phyloP scores from a whole-genome alignment of 2,329 filamentous ascomycete species.

The Talaromyces sp. region DNA sequence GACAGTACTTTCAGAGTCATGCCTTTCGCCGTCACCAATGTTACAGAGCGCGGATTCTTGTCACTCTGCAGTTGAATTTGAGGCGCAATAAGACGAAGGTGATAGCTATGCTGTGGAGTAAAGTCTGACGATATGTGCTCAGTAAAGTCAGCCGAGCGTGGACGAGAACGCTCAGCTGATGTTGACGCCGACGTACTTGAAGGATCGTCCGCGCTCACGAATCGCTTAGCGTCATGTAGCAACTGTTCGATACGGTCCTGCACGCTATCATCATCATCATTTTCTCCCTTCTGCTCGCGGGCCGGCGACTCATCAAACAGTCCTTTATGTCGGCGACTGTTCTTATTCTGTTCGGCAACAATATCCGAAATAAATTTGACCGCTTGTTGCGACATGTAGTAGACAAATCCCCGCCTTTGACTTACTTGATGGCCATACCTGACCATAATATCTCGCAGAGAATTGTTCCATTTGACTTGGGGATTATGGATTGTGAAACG shows the following conservation, averaged over 20 bases:
- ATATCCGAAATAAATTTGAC: conserved; percentile 98
- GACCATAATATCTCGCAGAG: conserved; percentile 89
- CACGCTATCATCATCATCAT: conserved; percentile 64
- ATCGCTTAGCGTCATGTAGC: conserved; percentile 76
- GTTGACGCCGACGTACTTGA: conserved; percentile 30
- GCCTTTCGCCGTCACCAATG: conserved; percentile 91
- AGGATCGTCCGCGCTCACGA: conserved; percentile 68
- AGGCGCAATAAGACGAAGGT: conserved; percentile 89
- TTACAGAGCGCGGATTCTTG: conserved; percentile 95
- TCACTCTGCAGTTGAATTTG: conserved; percentile 98
- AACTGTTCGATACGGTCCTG: conserved; percentile 84
- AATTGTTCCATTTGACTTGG: conserved; percentile 98
- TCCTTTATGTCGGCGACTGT: conserved; percentile 49
- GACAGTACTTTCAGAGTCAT: conserved; percentile 98
- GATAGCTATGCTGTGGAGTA: conserved; percentile 86
- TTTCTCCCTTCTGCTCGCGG: conserved; percentile 30
- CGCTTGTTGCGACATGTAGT: conserved; percentile 91
- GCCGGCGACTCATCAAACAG: conserved; percentile 10
- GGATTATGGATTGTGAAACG: conserved; percentile 97
- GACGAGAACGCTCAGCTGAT: conserved; percentile 32
- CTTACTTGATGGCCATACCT: conserved; percentile 97
- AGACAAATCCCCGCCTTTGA: conserved; percentile 91
- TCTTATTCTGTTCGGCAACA: conserved; percentile 85
- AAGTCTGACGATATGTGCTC: conserved; percentile 84
- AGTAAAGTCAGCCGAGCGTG: conserved; percentile 51